Evolutionary conservation across 129 eudicot species (phyloP).

Genomic region (Solidago caesia): DNA sequence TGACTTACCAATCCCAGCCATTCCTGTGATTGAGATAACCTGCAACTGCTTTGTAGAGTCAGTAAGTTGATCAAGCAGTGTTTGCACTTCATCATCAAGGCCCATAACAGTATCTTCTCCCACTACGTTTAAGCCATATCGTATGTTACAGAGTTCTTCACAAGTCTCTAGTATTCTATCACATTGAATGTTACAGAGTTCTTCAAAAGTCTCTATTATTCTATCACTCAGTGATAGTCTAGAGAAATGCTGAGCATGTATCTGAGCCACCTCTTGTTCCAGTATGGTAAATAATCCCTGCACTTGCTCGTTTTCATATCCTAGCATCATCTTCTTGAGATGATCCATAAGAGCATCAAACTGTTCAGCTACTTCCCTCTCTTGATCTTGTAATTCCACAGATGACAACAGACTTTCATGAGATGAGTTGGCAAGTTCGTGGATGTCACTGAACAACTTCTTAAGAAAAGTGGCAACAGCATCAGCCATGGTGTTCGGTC

Average conservation of each 20-base stretch:
- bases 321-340: no score
- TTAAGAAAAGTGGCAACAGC: not conserved
- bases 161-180: not conserved
- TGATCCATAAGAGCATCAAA: not conserved
- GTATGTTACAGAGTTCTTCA: conserved; percentile 25
- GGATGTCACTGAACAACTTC: not conserved
- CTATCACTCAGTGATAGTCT: no score
- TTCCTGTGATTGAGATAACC: conserved; percentile 23
- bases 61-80: conserved; percentile 22
- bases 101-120: conserved; percentile 28
- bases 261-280: no score
- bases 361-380: not conserved
- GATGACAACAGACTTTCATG: not conserved
- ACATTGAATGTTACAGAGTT: conserved; percentile 21
- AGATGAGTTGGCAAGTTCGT: not conserved
- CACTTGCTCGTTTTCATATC: no score
- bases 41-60: conserved; percentile 1
- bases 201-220: not conserved
- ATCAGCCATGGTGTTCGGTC: not conserved
- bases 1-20: conserved; percentile 32
- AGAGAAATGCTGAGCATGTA: no score
- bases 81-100: conserved; percentile 29
- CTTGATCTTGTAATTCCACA: not conserved
- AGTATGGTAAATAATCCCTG: no score
- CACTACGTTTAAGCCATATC: not conserved